A percentile compares a stretch with the other conserved stretches of the same genome.
These are phyloP conservation scores for Talaromyces adpressus DNA, from an alignment of 495 filamentous ascomycete species.

Conservation along the genomic window DNA sequence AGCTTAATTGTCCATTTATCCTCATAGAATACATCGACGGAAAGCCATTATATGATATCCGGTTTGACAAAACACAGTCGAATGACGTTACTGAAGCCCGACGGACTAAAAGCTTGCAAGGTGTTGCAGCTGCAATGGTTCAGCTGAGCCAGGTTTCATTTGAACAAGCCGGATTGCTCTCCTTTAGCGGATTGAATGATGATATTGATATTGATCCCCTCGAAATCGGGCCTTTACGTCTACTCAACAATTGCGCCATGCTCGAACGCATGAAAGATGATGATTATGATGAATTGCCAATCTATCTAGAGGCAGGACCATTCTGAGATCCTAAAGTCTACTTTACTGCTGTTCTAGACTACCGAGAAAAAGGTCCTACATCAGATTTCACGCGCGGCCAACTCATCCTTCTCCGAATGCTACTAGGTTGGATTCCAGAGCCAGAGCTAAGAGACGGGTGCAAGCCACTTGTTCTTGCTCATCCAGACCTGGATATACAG, in stretches of 20 bases:
- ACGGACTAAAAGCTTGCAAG: slow-evolving; percentile 17
- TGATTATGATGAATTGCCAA: slow-evolving; percentile 11
- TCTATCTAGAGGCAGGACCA: slow-evolving; percentile 12
- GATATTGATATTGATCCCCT: not conserved
- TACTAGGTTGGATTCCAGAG: slow-evolving; percentile 14
- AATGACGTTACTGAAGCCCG: slow-evolving; percentile 2
- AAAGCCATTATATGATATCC: slow-evolving; percentile 13
- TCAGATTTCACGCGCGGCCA: slow-evolving; percentile 12
- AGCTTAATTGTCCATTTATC: slow-evolving; percentile 14
- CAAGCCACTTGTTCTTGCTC: slow-evolving; percentile 25
- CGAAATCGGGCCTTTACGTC: slow-evolving; percentile 11
- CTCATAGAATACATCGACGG: slow-evolving; percentile 20
- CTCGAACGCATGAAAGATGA: slow-evolving; percentile 17
- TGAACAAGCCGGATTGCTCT: slow-evolving; percentile 11
- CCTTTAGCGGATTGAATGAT: slow-evolving; percentile 15
- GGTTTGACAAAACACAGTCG: slow-evolving; percentile 13
- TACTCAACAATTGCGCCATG: slow-evolving; percentile 12
- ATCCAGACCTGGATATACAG: slow-evolving; percentile 30
- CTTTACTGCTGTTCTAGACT: slow-evolving; percentile 15
- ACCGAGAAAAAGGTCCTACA: slow-evolving; percentile 5
- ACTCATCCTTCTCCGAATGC: slow-evolving; percentile 12
- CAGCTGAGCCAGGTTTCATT: slow-evolving; percentile 24
- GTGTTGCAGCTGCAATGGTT: slow-evolving; percentile 23
- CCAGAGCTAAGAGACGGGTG: not conserved
- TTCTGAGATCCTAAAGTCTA: slow-evolving; percentile 12